These are phyloP conservation scores for Cystofilobasidium bisporidii DNA, from an alignment of 768 basidiomycete species.

Conservation along the genomic window DNA sequence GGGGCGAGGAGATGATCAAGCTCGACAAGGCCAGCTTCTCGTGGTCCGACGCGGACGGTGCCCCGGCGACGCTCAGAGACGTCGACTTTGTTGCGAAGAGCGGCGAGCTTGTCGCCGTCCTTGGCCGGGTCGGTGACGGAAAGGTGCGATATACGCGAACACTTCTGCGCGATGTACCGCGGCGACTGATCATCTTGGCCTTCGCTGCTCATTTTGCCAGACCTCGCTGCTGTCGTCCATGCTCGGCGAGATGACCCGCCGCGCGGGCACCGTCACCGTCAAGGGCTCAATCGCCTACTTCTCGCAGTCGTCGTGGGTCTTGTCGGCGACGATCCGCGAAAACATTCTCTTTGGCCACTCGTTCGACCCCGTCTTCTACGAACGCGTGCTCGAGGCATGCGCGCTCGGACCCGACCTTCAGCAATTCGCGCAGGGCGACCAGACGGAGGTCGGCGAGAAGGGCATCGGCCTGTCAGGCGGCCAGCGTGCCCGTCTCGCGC, in stretches of 20 bases:
- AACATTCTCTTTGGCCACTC: slow-evolving; percentile 88
- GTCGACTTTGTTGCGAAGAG: slow-evolving; percentile 66
- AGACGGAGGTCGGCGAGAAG: slow-evolving; percentile 42
- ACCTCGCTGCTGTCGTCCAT: slow-evolving; percentile 67
- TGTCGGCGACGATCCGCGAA: slow-evolving; percentile 73
- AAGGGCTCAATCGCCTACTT: slow-evolving; percentile 70
- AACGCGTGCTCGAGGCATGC: slow-evolving; percentile 77
- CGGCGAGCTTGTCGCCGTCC: slow-evolving; percentile 72
- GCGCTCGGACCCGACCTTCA: slow-evolving; percentile 72
- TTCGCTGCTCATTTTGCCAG: too few species aligned
- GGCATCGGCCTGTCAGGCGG: slow-evolving; percentile 36
- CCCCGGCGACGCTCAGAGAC: slow-evolving; percentile 59
- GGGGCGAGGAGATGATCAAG: slow-evolving; percentile 52
- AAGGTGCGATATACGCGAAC: slow-evolving; percentile 59
- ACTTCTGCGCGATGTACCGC: too few species aligned
- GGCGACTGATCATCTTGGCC: too few species aligned
- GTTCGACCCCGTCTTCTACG: slow-evolving; percentile 68
- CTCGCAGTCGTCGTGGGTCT: slow-evolving; percentile 79
- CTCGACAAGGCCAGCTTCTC: slow-evolving; percentile 70
- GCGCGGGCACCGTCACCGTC: slow-evolving; percentile 61
- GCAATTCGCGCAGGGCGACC: slow-evolving; percentile 67
- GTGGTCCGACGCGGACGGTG: slow-evolving; percentile 49
- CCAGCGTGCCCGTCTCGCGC: slow-evolving; percentile 39
- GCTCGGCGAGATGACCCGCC: slow-evolving; percentile 74
- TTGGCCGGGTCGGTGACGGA: slow-evolving; percentile 83